Conservation (phyloP, 352 stramenopile genomes). For the Phytophthora tubulina region DNA sequence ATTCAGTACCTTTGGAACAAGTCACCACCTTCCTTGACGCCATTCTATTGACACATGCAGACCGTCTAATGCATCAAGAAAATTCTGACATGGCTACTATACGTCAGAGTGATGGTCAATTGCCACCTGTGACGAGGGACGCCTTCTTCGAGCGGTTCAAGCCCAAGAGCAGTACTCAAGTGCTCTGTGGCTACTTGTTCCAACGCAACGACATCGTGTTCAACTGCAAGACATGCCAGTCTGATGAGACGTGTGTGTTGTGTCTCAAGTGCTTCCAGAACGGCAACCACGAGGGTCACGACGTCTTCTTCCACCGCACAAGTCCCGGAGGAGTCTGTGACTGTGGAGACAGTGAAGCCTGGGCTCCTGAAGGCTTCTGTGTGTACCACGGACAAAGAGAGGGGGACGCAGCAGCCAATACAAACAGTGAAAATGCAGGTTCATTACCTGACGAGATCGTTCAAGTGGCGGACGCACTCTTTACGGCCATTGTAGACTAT, state of each 20-base stretch:
- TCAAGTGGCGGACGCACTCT: conserved; percentile 67
- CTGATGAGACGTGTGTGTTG: conserved; percentile 97
- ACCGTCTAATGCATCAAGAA: conserved; percentile 24
- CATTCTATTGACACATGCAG: conserved; percentile 57
- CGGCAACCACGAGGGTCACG: conserved; percentile 95
- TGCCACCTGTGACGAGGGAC: conserved; percentile 47
- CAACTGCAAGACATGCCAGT: conserved; percentile 98
- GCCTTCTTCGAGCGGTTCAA: conserved; percentile 73
- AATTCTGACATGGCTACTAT: conserved; percentile 15
- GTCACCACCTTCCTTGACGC: conserved; percentile 55
- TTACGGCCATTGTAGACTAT: conserved; percentile 77
- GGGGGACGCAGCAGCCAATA: conserved; percentile 11
- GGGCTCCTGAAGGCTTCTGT: conserved; percentile 96
- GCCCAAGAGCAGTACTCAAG: conserved; percentile 59
- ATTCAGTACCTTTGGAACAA: conserved; percentile 41
- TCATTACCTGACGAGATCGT: conserved; percentile 56
- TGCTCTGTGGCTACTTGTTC: conserved; percentile 97
- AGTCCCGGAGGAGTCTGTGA: conserved; percentile 95
- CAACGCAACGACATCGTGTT: conserved; percentile 98
- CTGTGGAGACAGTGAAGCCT: conserved; percentile 98
- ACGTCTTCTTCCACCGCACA: conserved; percentile 90
- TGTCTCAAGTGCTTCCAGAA: conserved; percentile 97
- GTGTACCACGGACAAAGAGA: conserved; percentile 79
- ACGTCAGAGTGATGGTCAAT: conserved; percentile 13
- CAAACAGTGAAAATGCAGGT: conserved; percentile 31